phyloP scores from a whole-genome alignment of 805 yeast genomes.

The Lachancea lanzarotensis region DNA sequence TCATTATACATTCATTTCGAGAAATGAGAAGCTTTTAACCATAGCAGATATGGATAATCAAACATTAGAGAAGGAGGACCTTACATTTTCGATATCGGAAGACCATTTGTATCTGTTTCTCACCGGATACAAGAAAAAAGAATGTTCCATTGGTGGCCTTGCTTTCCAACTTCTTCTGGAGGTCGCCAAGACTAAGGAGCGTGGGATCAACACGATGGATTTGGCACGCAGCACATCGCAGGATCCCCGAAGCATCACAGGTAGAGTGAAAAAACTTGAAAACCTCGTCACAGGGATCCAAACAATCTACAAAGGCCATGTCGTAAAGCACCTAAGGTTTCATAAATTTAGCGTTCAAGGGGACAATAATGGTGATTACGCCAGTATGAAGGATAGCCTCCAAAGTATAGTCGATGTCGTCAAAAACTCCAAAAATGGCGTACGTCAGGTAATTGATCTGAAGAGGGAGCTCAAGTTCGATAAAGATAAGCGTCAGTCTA shows the following conservation, averaged over 20 bases:
- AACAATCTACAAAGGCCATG: conserved; percentile 40
- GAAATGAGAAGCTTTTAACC: not conserved
- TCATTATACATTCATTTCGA: conserved; percentile 10
- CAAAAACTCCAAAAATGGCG: conserved; percentile 51
- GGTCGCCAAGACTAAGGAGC: conserved; percentile 49
- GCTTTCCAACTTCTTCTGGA: conserved; percentile 52
- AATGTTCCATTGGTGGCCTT: conserved; percentile 46
- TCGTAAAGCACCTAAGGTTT: conserved; percentile 49
- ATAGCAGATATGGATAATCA: not conserved
- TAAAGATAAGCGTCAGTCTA: conserved; percentile 35
- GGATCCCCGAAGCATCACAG: conserved; percentile 64
- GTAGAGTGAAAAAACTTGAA: conserved; percentile 50
- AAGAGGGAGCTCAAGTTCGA: conserved; percentile 52
- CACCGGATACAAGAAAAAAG: conserved; percentile 49
- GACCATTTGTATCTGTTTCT: conserved; percentile 52
- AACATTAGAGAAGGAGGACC: conserved; percentile 12
- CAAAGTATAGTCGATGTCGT: conserved; percentile 41
- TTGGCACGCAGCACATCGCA: conserved; percentile 54
- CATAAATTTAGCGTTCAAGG: conserved; percentile 35
- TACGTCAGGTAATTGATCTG: conserved; percentile 56
- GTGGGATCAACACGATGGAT: conserved; percentile 56
- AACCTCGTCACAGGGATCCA: conserved; percentile 42
- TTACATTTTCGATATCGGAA: conserved; percentile 36
- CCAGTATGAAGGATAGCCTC: conserved; percentile 26
- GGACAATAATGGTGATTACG: conserved; percentile 19